These are phyloP conservation scores for Cystofilobasidium capitatum DNA, from an alignment of 768 basidiomycete species.

Conservation along the genomic window DNA sequence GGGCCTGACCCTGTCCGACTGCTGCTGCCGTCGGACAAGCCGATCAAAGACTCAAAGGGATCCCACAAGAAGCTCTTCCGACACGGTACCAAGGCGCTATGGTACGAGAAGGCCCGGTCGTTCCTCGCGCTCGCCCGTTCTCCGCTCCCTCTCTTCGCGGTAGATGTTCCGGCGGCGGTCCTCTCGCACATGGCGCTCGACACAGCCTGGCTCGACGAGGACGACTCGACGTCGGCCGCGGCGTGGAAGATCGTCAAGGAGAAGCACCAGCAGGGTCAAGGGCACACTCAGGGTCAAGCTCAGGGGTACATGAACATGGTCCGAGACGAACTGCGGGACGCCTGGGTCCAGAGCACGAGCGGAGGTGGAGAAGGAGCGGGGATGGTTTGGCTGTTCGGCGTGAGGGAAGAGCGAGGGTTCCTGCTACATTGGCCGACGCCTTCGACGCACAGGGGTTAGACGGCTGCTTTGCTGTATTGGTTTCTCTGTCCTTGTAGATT, in stretches of 20 bases:
- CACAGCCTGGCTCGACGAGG: conserved; percentile 5
- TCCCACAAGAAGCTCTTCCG: conserved; percentile 15
- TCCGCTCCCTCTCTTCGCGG: conserved; percentile 14
- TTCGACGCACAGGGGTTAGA: too few species aligned
- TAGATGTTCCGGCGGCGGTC: conserved; percentile 8
- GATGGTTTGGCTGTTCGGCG: conserved; percentile 15
- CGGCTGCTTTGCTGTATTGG: too few species aligned
- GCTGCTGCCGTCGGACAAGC: conserved; percentile 20
- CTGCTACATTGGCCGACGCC: conserved; percentile 12
- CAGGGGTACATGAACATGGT: conserved; percentile 17
- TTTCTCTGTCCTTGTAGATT: too few species aligned
- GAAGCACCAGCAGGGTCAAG: neutral
- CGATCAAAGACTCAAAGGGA: conserved; percentile 7
- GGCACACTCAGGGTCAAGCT: neutral
- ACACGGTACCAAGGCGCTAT: conserved; percentile 11
- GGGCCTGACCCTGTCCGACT: conserved; percentile 17
- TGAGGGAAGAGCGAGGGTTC: conserved; percentile 17
- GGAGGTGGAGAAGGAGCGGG: neutral
- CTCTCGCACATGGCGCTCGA: conserved; percentile 20
- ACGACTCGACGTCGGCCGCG: neutral
- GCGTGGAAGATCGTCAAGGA: conserved; percentile 20
- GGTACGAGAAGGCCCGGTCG: conserved; percentile 16
- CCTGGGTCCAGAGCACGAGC: neutral
- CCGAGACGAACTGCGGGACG: conserved; percentile 18
- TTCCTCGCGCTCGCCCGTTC: conserved; percentile 14